Conservation (phyloP, 2,329 filamentous ascomycete genomes). For the Penicillium expansum region DNA sequence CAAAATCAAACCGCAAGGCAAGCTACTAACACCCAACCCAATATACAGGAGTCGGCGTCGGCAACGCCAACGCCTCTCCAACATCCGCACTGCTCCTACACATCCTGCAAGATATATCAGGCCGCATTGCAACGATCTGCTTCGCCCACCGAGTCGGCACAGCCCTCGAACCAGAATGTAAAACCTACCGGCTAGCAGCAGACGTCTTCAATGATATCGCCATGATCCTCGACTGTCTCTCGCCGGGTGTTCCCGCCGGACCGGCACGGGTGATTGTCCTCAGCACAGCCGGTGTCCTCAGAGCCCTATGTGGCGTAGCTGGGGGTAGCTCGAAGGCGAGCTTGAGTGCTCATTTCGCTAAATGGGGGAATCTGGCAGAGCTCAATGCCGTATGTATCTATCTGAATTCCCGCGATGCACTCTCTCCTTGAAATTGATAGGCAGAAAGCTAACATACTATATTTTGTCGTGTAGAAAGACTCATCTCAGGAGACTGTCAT, state of each 20-base stretch:
- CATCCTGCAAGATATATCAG: slow-evolving; percentile 77
- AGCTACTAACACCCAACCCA: background rate
- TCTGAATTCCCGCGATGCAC: background rate
- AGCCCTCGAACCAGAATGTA: slow-evolving; percentile 84
- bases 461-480: slow-evolving; percentile 59
- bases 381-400: slow-evolving; percentile 68
- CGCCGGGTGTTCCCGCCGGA: slow-evolving; percentile 65
- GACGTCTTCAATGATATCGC: slow-evolving; percentile 86
- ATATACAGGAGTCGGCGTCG: slow-evolving; percentile 69
- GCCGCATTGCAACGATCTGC: slow-evolving; percentile 76
- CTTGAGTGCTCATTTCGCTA: slow-evolving; percentile 87
- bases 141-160: slow-evolving; percentile 82
- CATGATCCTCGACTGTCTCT: slow-evolving; percentile 81
- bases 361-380: slow-evolving; percentile 81
- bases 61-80: slow-evolving; percentile 73
- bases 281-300: slow-evolving; percentile 59
- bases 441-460: slow-evolving; percentile 2
- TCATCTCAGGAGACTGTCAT: slow-evolving; percentile 94
- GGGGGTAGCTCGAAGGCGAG: slow-evolving; percentile 88
- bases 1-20: background rate
- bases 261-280: slow-evolving; percentile 55
- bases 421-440: no score
- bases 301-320: slow-evolving; percentile 80
- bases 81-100: slow-evolving; percentile 79
- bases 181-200: slow-evolving; percentile 80